These are phyloP conservation scores for Carpediemonas membranifera DNA, from an alignment of 78 protist species.

Conservation along the genomic window DNA sequence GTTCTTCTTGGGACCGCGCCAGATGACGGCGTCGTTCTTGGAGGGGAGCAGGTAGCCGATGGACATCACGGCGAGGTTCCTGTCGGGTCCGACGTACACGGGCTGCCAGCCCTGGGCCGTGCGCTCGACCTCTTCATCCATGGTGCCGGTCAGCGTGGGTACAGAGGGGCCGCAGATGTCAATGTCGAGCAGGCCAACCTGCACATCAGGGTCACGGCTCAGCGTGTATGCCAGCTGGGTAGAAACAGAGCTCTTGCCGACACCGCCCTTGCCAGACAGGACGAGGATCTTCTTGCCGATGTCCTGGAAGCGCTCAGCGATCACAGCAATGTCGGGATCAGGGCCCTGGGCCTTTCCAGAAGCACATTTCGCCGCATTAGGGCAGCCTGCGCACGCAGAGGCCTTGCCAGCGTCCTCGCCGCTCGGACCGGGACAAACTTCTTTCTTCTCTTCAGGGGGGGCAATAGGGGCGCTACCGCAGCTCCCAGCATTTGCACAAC, in stretches of 20 bases:
- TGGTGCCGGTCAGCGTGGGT: conserved; percentile 75
- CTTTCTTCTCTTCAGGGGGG: too few species aligned
- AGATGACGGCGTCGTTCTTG: conserved; percentile 86
- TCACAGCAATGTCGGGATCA: too few species aligned
- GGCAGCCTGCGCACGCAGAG: too few species aligned
- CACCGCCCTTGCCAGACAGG: conserved; percentile 90
- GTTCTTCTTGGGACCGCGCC: conserved; percentile 94
- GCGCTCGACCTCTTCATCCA: conserved; percentile 27
- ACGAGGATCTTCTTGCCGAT: conserved; percentile 64
- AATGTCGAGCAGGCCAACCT: conserved; percentile 86
- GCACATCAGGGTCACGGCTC: not conserved
- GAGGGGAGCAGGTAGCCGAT: conserved; percentile 78
- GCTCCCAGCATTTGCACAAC: too few species aligned
- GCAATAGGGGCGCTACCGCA: too few species aligned
- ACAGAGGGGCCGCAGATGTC: conserved; percentile 95
- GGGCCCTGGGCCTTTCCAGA: too few species aligned
- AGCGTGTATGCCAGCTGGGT: conserved; percentile 74
- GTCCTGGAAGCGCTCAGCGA: not conserved
- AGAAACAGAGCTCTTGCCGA: conserved; percentile 84
- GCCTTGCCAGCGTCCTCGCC: too few species aligned
- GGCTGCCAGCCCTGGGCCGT: conserved; percentile 71
- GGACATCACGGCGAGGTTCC: conserved; percentile 80
- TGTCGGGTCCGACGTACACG: conserved; percentile 51
- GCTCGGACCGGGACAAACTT: too few species aligned
- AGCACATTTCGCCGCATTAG: too few species aligned